phyloP scores from a whole-genome alignment of 768 basidiomycete genomes.

The Tricholoma sp. region DNA sequence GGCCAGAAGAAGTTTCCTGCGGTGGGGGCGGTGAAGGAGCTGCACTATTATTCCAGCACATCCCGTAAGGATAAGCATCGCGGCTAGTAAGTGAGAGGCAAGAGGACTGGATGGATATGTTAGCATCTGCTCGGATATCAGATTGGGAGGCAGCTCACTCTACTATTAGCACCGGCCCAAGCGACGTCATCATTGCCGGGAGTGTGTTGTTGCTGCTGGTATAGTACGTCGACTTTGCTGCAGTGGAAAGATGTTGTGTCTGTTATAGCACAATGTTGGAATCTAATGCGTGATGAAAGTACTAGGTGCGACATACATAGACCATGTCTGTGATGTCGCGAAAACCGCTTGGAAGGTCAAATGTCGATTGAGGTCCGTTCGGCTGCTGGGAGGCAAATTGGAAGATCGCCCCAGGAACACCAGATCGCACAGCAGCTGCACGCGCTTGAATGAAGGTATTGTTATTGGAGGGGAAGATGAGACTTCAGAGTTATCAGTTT shows the following conservation, averaged over 20 bases:
- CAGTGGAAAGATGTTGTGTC: conserved; percentile 56
- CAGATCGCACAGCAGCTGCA: conserved; percentile 40
- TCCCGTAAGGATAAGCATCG: conserved; percentile 44
- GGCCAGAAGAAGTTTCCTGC: conserved; percentile 46
- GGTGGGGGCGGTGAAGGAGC: conserved; percentile 38
- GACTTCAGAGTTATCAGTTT: conserved; percentile 20
- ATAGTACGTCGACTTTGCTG: conserved; percentile 60
- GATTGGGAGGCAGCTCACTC: conserved; percentile 40
- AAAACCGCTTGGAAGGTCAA: conserved; percentile 46
- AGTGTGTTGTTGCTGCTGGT: conserved; percentile 32
- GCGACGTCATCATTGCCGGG: conserved; percentile 32
- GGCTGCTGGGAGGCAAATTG: conserved; percentile 39
- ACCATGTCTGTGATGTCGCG: conserved; percentile 43
- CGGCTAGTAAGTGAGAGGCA: conserved; percentile 46
- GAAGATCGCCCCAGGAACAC: conserved; percentile 59
- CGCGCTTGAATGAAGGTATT: conserved; percentile 49
- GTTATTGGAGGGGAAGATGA: conserved; percentile 34
- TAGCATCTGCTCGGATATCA: too few relatives aligned
- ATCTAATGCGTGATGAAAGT: neutral
- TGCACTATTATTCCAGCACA: conserved; percentile 44
- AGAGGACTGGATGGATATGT: conserved; percentile 34
- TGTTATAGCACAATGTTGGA: conserved; percentile 5
- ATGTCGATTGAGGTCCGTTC: conserved; percentile 38
- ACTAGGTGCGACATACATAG: conserved; percentile 38
- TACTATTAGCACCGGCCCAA: conserved; percentile 47